Base-by-base conservation (phyloP, 352 stramenopile species). In the Pythium apleroticum region DNA sequence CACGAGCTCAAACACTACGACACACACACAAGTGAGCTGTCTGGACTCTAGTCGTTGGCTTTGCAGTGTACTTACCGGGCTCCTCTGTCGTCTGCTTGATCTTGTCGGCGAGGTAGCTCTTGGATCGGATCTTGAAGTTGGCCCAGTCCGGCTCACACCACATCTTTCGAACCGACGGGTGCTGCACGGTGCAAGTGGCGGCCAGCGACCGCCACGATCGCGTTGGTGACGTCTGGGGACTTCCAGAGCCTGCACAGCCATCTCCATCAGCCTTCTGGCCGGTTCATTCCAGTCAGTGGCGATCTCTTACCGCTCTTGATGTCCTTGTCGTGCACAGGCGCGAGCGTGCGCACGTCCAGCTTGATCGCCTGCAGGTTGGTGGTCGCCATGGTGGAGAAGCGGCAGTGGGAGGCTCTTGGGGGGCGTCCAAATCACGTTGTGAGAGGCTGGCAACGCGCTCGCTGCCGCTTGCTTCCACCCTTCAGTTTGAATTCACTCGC, bases 1-100 rank as follows among this genome's bases (percentile, higher is more conserved):
- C 45, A 95, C 60, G 33, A 95, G 72, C 56, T 93, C 86, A 55
- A 91, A 91, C 57, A 93, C 85, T 94, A 53, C 33, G 65, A 25
- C 52, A 52, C 22, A 48, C 20, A 65, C 2, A 20, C 9, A 22
- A 24, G 24, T 31, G 25, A 55, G 49, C 24, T 55, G 14, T 20
- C 9, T 37, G 31, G 14, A 3, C 22, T n/a, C n/a, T n/a, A n/a
- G n/a, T n/a, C n/a, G n/a, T n/a, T n/a, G n/a, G n/a, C n/a, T n/a
- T n/a, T n/a, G n/a, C n/a, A n/a, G n/a, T 37, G 30, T 28, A 76
- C 76, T 58, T 88, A 94, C 85, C 60, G 19, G 86, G 80, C 19
- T 78, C 77, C 27, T 88, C 78, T 12, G 85, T 78, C 2, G 71
- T 71, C 43, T 76, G 70, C 59, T 94, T 93, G 41, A 86, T 31